These are phyloP conservation scores for Dunaliella salina DNA, from an alignment of 163 green algal genomes.

Conservation along the genomic window DNA sequence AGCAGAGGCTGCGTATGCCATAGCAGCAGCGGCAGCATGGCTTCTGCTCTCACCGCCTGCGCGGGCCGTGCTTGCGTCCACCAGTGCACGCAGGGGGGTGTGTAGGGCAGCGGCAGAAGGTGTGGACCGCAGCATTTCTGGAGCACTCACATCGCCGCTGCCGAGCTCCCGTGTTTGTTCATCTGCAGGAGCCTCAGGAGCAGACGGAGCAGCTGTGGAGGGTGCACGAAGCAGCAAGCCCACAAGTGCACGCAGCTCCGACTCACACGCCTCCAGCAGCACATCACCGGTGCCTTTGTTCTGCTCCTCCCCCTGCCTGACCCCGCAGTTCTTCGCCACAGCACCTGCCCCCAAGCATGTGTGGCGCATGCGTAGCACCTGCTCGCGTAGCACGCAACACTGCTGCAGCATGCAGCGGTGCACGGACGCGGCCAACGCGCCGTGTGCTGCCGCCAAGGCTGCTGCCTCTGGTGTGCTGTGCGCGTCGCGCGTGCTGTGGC, in stretches of 20 bases:
- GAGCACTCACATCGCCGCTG: too few species aligned
- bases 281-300: background rate
- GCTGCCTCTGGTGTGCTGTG: too few species aligned
- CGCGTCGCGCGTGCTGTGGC: too few species aligned
- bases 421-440: background rate
- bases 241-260: background rate
- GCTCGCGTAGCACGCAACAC: background rate
- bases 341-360: too few species aligned
- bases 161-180: too few species aligned
- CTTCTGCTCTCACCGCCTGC: background rate
- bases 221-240: background rate
- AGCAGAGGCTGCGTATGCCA: too few species aligned
- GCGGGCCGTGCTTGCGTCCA: background rate
- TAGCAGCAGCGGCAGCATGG: background rate
- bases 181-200: too few species aligned
- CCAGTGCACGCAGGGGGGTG: background rate
- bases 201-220: background rate
- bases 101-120: background rate
- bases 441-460: background rate
- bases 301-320: background rate
- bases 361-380: slow-evolving; percentile 15
- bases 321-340: background rate
- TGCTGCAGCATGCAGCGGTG: background rate
- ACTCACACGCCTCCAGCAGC: background rate
- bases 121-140: too few species aligned